Conservation (phyloP, 371 early-diverging fungal species). For the Zopfochytrium polystomum region DNA sequence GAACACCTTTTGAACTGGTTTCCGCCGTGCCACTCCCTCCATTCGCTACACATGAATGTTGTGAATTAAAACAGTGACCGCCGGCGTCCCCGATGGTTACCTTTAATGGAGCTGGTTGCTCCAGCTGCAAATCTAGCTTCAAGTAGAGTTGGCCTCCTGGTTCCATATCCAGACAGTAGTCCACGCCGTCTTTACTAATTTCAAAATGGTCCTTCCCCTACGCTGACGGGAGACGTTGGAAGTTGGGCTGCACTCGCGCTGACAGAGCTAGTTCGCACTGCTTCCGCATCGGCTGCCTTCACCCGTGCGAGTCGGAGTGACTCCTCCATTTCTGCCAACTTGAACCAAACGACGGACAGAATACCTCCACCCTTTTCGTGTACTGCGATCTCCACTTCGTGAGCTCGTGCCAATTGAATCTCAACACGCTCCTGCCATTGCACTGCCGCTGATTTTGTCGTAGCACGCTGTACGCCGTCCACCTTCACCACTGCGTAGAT, state of each 20-base stretch:
- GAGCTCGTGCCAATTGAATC: slow-evolving; percentile 78
- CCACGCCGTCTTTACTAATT: slow-evolving; percentile 14
- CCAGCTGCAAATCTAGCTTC: slow-evolving; percentile 62
- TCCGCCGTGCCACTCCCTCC: slow-evolving; percentile 75
- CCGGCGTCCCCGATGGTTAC: neutral
- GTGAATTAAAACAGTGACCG: neutral
- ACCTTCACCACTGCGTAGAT: slow-evolving; percentile 76
- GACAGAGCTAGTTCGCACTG: slow-evolving; percentile 10
- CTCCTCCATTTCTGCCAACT: slow-evolving; percentile 42
- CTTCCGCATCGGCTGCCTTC: slow-evolving; percentile 2
- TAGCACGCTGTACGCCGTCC: slow-evolving; percentile 72
- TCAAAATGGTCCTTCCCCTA: neutral
- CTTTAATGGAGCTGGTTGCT: neutral
- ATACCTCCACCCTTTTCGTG: slow-evolving; percentile 54
- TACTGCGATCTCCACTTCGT: slow-evolving; percentile 86
- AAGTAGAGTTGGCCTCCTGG: slow-evolving; percentile 83
- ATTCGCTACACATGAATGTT: slow-evolving; percentile 7
- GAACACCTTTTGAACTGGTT: slow-evolving; percentile 82
- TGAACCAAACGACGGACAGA: slow-evolving; percentile 48
- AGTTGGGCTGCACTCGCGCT: neutral
- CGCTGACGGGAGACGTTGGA: neutral
- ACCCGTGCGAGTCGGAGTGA: slow-evolving; percentile 13
- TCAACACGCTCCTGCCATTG: slow-evolving; percentile 83
- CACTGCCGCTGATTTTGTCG: slow-evolving; percentile 65
- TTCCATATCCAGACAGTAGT: slow-evolving; percentile 81